Evolutionary conservation across 75 land plant species (phyloP).

Genomic region (Gnetum montanum): DNA sequence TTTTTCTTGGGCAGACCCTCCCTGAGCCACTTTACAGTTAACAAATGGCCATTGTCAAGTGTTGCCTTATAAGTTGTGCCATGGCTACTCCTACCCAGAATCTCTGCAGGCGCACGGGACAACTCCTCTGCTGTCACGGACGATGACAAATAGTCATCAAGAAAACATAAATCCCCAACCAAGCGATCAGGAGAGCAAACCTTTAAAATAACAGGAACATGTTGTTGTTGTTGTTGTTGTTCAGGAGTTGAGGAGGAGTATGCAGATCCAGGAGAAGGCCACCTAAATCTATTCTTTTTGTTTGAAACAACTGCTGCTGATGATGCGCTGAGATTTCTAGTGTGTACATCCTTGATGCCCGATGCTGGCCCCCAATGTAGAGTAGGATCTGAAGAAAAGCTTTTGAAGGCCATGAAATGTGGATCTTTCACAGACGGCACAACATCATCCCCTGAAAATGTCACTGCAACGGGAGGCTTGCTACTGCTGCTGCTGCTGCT

Average conservation of each 20-base stretch:
- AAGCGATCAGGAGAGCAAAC: constrained; percentile 82
- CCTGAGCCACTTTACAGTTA: constrained; percentile 96
- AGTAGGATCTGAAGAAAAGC: constrained; percentile 6
- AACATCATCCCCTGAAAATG: constrained; percentile 50
- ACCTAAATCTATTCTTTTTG: constrained; percentile 1
- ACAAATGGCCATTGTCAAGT: constrained; percentile 78
- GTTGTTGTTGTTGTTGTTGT: no score
- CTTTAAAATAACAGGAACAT: constrained; percentile 58
- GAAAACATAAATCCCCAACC: constrained; percentile 81
- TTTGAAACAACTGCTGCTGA: constrained; percentile 4
- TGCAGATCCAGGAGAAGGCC: constrained; percentile 52
- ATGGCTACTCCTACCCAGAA: constrained; percentile 94
- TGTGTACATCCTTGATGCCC: constrained; percentile 2
- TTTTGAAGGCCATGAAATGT: constrained; percentile 14
- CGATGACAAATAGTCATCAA: constrained; percentile 60
- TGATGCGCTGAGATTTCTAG: constrained; percentile 1
- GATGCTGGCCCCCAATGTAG: constrained; percentile 4
- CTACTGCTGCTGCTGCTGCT: constrained; percentile 4
- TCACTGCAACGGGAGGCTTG: constrained; percentile 9
- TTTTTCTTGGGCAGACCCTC: constrained; percentile 85
- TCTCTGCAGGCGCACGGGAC: constrained; percentile 96
- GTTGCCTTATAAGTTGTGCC: constrained; percentile 97
- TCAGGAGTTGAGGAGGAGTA: constrained; percentile 38
- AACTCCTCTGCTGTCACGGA: constrained; percentile 84
- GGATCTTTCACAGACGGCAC: constrained; percentile 36